Conservation (phyloP, 2,329 filamentous ascomycete species). For the Clonostachys byssicola region DNA sequence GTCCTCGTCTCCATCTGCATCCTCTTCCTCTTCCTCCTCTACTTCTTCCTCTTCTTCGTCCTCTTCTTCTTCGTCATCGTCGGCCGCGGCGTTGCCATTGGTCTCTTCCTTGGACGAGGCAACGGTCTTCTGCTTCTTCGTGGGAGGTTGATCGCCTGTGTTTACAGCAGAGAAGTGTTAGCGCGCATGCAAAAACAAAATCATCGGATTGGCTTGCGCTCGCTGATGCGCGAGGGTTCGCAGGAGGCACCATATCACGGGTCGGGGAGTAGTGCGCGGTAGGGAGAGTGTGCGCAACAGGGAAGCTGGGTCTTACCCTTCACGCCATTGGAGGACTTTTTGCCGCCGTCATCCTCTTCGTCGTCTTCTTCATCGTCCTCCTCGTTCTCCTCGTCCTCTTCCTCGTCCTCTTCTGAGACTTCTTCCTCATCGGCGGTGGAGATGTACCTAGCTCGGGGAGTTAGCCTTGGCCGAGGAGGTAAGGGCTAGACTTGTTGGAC, state of each 20-base stretch:
- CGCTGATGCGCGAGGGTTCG: background rate
- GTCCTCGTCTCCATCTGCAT: conserved; percentile 20
- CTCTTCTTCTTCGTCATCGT: conserved; percentile 25
- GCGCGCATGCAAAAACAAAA: conserved; percentile 1
- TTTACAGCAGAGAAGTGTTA: conserved; percentile 1
- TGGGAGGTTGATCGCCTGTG: conserved; percentile 35
- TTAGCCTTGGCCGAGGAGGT: conserved; percentile 1
- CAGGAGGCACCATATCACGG: too few relatives aligned
- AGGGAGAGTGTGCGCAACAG: too few relatives aligned
- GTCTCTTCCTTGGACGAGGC: conserved; percentile 17
- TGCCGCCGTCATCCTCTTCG: conserved; percentile 23
- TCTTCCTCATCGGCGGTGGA: conserved; percentile 34
- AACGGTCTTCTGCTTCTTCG: conserved; percentile 47
- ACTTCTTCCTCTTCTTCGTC: conserved; percentile 21
- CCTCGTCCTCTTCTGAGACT: conserved; percentile 30
- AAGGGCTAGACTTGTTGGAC: too few relatives aligned
- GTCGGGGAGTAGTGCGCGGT: too few relatives aligned
- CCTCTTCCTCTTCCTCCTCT: conserved; percentile 26
- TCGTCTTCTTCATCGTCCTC: conserved; percentile 33
- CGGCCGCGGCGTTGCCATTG: conserved; percentile 27
- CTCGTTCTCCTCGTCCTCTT: conserved; percentile 32
- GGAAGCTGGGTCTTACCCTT: conserved; percentile 17
- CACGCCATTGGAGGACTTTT: conserved; percentile 24
- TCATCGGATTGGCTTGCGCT: background rate
- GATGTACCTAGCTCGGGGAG: conserved; percentile 19